Evolutionary conservation across 2,329 filamentous ascomycete species (phyloP), one percentile per base, ranked within the genome.

Genomic region (Lanzia echinophila): DNA sequence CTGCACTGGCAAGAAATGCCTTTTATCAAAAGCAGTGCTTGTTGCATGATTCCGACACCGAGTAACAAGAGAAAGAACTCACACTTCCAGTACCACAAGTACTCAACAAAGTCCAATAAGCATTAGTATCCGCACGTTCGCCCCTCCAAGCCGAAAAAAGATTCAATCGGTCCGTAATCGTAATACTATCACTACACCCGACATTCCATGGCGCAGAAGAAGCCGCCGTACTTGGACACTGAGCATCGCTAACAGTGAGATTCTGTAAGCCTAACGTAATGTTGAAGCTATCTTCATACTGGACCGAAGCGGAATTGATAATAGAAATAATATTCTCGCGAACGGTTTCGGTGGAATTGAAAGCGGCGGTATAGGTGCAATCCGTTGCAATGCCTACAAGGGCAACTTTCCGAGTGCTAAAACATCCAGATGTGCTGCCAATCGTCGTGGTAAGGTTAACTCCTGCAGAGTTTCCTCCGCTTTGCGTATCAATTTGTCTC

Each of bases 221-320:
- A 10, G 84, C 77, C 6, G 86, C 73, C 0, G 82, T 79, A 3
- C 81, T 81, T 0, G 92, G 89, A 65, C 94, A 99, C n/a, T 75
- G 74, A 3, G 78, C 71, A 43, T 88, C 82, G 54, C 82, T 88
- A 57, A 96, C 81, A 31, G 90, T 87, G 50, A 99, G 71, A 66
- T 96, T 95, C 62, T 86, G 83, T 56, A 99, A 82, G 42, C 90
- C 94, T 34, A 99, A 82, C 0, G 91, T 92, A 63, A 99, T 92
- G 70, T 96, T 96, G 74, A 99, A 97, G 7, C 88, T 88, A 62
- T 78, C 82, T 69, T 99, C 94, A 67, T 94, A 99, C 10, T 96
- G 73, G 58, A 84, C 81, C 1, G 92, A 96, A 0, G 94, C 94
- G 43, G 83, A 77, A 72, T 95, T 96, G 68, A 99, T 87, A 67